A percentile compares a stretch with the other conserved stretches of the same genome.
Conservation (phyloP, 2,329 filamentous ascomycete species). For the Stachybotrys chlorohalonatus region DNA sequence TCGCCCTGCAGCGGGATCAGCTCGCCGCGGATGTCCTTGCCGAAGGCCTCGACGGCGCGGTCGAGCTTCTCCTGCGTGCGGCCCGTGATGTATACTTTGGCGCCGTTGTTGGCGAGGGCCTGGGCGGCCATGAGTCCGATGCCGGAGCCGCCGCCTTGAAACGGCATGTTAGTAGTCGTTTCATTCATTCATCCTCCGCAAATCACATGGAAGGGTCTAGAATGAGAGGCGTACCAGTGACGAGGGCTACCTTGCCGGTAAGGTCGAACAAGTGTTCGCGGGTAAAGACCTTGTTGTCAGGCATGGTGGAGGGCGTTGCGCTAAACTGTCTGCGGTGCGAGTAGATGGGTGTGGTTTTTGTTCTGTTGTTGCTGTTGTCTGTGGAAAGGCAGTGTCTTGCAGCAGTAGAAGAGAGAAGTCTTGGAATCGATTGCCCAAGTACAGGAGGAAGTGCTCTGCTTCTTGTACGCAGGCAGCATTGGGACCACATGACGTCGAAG, state of each 20-base stretch:
- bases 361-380: neutral
- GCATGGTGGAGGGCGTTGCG: slow-evolving; percentile 4
- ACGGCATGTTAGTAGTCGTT: neutral
- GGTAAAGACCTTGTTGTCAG: slow-evolving; percentile 19
- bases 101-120: slow-evolving; percentile 57
- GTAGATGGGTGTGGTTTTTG: neutral
- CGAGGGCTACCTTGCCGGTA: slow-evolving; percentile 32
- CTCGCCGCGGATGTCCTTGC: slow-evolving; percentile 41
- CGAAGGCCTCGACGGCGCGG: slow-evolving; percentile 47
- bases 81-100: slow-evolving; percentile 63
- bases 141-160: slow-evolving; percentile 44
- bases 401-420: neutral
- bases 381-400: neutral
- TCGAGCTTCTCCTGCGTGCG: slow-evolving; percentile 55
- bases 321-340: neutral
- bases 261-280: slow-evolving; percentile 31
- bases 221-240: slow-evolving; percentile 26
- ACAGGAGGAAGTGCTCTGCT: neutral
- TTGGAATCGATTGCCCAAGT: neutral
- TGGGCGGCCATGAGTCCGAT: slow-evolving; percentile 63
- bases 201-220: neutral
- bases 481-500: neutral
- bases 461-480: neutral
- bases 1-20: slow-evolving; percentile 54
- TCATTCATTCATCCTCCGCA: neutral